A percentile compares a stretch with the other conserved stretches of the same genome.
Evolutionary conservation across 139 green algal species (phyloP).

Genomic region (Coelastrella sp.): DNA sequence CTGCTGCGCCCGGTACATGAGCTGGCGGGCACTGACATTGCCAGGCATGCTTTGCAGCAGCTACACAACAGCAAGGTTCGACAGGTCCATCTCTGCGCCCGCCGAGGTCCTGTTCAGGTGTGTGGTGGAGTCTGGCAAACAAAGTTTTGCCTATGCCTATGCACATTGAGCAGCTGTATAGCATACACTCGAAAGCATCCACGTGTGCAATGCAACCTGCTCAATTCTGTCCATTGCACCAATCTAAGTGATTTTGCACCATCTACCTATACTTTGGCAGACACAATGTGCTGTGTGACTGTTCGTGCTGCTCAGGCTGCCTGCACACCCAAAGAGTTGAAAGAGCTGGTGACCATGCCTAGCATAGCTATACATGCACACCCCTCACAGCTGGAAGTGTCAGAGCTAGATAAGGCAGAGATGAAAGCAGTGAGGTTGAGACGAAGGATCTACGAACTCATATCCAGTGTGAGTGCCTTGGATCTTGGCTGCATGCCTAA

Average conservation of each 20-base stretch:
- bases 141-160: too few species aligned
- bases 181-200: neutral
- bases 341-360: constrained; percentile 85
- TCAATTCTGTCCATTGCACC: neutral
- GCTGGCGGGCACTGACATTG: constrained; percentile 89
- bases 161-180: too few species aligned
- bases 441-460: constrained; percentile 73
- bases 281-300: neutral
- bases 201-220: neutral
- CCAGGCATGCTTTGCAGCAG: constrained; percentile 74
- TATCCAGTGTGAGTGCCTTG: constrained; percentile 39
- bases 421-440: constrained; percentile 73
- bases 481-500: too few species aligned
- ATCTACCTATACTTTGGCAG: neutral
- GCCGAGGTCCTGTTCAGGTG: constrained; percentile 89
- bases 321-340: constrained; percentile 97
- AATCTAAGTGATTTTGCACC: neutral
- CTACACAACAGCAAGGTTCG: constrained; percentile 60
- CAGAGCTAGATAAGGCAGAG: constrained; percentile 59
- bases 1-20: constrained; percentile 75
- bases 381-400: constrained; percentile 52
- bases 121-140: constrained; percentile 19
- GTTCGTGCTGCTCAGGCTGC: constrained; percentile 73
- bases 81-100: constrained; percentile 86
- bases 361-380: constrained; percentile 56